Conservation (phyloP, 139 green algal genomes). For the Closterium sp. region DNA sequence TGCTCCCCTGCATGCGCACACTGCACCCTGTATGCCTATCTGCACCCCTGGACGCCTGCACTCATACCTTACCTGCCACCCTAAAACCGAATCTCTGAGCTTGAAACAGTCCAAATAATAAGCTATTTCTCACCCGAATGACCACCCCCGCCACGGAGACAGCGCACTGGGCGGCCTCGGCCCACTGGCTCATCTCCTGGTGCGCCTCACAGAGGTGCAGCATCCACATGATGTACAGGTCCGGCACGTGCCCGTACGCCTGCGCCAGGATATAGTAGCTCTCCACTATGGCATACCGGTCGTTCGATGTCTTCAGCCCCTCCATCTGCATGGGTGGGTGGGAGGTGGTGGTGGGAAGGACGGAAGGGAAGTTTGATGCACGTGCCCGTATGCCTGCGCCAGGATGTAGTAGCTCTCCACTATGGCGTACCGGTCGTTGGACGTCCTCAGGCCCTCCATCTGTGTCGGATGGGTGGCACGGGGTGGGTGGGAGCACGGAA, state of each 20-base stretch:
- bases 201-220: constrained; percentile 47
- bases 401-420: constrained; percentile 43
- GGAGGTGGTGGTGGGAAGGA: background rate
- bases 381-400: constrained; percentile 13
- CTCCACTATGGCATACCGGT: constrained; percentile 43
- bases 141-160: constrained; percentile 34
- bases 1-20: too few species aligned
- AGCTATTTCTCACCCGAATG: constrained; percentile 34
- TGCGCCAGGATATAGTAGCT: constrained; percentile 39
- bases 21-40: too few species aligned
- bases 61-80: too few species aligned
- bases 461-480: background rate
- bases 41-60: too few species aligned
- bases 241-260: constrained; percentile 44
- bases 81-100: too few species aligned
- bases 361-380: background rate
- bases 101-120: too few species aligned
- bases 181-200: constrained; percentile 45
- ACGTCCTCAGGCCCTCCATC: background rate
- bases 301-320: background rate
- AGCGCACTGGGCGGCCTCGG: constrained; percentile 44
- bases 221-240: constrained; percentile 52
- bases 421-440: constrained; percentile 36
- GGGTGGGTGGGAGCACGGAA: too few species aligned
- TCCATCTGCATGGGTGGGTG: background rate